Evolutionary conservation across 148 eudicot genomes (phyloP).

Genomic region (Chenopodium album): DNA sequence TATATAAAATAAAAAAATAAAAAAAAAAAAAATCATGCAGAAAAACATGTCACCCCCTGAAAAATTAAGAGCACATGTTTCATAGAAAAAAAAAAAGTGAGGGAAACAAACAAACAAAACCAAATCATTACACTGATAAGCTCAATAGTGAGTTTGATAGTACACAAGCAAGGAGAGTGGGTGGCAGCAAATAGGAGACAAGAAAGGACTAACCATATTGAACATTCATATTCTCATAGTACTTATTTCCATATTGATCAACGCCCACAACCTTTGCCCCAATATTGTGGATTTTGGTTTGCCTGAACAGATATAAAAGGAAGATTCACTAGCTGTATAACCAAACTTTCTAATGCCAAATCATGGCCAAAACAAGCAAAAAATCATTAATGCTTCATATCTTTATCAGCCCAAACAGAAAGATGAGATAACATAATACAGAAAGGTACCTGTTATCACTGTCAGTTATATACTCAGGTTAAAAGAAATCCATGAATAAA

Average conservation of each 20-base stretch:
- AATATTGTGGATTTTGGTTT: conserved; percentile 92
- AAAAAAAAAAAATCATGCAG: neutral
- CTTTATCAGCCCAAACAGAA: neutral
- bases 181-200: neutral
- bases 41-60: neutral
- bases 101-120: neutral
- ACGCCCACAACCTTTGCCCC: conserved; percentile 92
- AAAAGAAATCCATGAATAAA: neutral
- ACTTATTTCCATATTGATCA: conserved; percentile 93
- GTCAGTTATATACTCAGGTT: neutral
- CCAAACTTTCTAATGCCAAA: neutral
- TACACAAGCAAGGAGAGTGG: neutral
- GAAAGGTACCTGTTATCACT: neutral
- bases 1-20: too few species aligned
- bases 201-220: conserved; percentile 69
- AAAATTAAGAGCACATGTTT: neutral
- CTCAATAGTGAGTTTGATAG: neutral
- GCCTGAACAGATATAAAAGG: conserved; percentile 50
- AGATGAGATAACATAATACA: neutral
- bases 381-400: neutral
- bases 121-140: neutral
- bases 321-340: neutral
- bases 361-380: neutral
- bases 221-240: conserved; percentile 70
- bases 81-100: neutral